Evolutionary conservation across 1,284 basidiomycete species (phyloP).

Genomic region (Melanopsichium pennsylvanicum): DNA sequence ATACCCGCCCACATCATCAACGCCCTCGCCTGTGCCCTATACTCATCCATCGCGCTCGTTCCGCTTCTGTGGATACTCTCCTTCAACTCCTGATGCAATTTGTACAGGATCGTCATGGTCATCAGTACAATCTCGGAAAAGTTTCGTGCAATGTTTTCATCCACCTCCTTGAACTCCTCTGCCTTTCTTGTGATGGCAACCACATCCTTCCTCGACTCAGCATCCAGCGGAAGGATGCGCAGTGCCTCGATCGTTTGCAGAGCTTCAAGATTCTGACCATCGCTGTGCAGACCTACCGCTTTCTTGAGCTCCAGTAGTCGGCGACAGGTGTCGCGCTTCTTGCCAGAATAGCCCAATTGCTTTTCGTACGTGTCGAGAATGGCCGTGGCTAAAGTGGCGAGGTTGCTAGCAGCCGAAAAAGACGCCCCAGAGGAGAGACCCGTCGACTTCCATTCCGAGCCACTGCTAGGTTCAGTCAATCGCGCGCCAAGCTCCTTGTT

Average conservation of each 20-base stretch:
- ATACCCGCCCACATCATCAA: slow-evolving; percentile 66
- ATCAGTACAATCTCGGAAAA: slow-evolving; percentile 86
- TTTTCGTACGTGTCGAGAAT: slow-evolving; percentile 87
- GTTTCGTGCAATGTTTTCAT: slow-evolving; percentile 84
- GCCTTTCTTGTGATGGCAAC: slow-evolving; percentile 84
- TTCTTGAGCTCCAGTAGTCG: slow-evolving; percentile 82
- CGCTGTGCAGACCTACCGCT: slow-evolving; percentile 79
- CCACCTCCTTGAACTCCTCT: slow-evolving; percentile 89
- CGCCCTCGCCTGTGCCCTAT: slow-evolving; percentile 59
- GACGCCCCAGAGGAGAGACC: slow-evolving; percentile 40
- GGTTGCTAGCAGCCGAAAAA: slow-evolving; percentile 74
- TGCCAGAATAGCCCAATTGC: slow-evolving; percentile 74
- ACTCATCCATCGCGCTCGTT: slow-evolving; percentile 53
- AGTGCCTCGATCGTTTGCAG: slow-evolving; percentile 87
- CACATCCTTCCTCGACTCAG: slow-evolving; percentile 72
- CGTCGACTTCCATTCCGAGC: slow-evolving; percentile 34
- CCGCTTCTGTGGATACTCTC: slow-evolving; percentile 51
- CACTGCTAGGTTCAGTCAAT: slow-evolving; percentile 55
- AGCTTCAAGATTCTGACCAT: slow-evolving; percentile 77
- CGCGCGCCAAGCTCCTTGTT: slow-evolving; percentile 84
- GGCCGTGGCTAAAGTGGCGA: slow-evolving; percentile 81
- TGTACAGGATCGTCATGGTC: slow-evolving; percentile 90
- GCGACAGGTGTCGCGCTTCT: slow-evolving; percentile 73
- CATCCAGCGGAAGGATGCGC: slow-evolving; percentile 86
- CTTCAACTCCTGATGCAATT: slow-evolving; percentile 61